phyloP scores from a whole-genome alignment of 495 filamentous ascomycete species.

The Cairneyella variabilis region DNA sequence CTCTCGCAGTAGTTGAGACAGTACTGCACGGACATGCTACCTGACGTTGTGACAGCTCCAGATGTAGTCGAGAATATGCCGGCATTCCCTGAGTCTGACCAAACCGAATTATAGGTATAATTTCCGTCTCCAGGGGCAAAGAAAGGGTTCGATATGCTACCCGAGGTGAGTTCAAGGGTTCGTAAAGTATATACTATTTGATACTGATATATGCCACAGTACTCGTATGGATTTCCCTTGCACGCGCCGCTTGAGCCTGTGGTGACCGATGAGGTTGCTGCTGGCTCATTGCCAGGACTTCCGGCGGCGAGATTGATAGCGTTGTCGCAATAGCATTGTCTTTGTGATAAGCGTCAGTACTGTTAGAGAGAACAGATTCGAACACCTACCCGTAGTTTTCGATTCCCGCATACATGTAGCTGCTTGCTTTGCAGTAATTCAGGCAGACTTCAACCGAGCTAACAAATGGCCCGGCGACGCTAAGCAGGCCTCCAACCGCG shows the following conservation, averaged over 20 bases:
- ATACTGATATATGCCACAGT: background rate
- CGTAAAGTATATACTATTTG: background rate
- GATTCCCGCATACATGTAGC: background rate
- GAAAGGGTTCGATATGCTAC: background rate
- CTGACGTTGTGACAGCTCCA: background rate
- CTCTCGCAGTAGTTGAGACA: background rate
- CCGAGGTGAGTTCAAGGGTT: background rate
- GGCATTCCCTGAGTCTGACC: background rate
- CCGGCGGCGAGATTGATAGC: background rate
- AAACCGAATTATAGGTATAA: background rate
- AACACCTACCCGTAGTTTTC: background rate
- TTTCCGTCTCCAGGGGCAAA: background rate
- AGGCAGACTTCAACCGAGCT: background rate
- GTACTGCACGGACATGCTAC: background rate
- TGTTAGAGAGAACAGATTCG: background rate
- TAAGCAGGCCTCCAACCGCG: background rate
- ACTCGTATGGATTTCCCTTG: background rate
- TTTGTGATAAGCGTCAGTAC: background rate
- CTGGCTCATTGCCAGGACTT: background rate
- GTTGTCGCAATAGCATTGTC: background rate
- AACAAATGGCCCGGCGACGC: background rate
- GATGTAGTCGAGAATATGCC: background rate
- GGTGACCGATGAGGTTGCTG: background rate
- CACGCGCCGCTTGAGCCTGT: background rate
- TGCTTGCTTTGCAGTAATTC: background rate